Evolutionary conservation across 768 basidiomycete genomes (phyloP), one percentile per base, ranked within the genome.

Genomic region (Trametes gibbosa): DNA sequence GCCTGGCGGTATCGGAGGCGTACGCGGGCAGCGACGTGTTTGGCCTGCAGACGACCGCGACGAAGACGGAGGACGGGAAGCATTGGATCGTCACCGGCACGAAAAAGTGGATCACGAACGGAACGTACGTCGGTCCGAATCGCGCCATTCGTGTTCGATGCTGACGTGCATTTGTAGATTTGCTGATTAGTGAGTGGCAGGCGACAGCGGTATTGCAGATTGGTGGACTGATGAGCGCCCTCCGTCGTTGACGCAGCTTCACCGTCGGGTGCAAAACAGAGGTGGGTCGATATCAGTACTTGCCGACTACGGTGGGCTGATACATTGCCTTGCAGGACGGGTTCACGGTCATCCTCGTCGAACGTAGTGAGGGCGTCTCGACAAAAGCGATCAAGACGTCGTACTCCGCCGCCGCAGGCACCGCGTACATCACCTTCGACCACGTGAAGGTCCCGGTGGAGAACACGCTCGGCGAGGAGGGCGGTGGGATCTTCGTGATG

Each of bases 91-190:
- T 95, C 66, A 91, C 89, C 65, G 93, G 89, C 59, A 87, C 85
- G 65, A 92, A 92, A 81, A 90, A 91, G 72, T 90, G 87, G 87
- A 89, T 90, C 65, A 89, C 87, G 27, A 90, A 90, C 66, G 85
- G 85, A 71, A 83, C 79, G 78, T 83, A 58, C 23, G 43, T 45
- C 21, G 19, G 3, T 3, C 13, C 21, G 21, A 4, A 23, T 21
- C 21, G 21, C 24, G 7, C 21, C 43, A 14, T 24, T 45, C 21
- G 19, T 21, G 21, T 23, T 39, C 23, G 14, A 1, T 10, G 2
- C 12, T 34, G 45, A 17, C 39, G 27, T 23, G 32, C 32, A 35
- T 37, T 66, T 50, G 55, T 68, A 66, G 70, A 54, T 73, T 69
- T 59, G 68, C 69, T 34, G 77, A 72, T 69, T 85, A 78, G 73